Evolutionary conservation across 2,329 filamentous ascomycete species (phyloP).

Genomic region (Arthrobotrys pseudoclavata): DNA sequence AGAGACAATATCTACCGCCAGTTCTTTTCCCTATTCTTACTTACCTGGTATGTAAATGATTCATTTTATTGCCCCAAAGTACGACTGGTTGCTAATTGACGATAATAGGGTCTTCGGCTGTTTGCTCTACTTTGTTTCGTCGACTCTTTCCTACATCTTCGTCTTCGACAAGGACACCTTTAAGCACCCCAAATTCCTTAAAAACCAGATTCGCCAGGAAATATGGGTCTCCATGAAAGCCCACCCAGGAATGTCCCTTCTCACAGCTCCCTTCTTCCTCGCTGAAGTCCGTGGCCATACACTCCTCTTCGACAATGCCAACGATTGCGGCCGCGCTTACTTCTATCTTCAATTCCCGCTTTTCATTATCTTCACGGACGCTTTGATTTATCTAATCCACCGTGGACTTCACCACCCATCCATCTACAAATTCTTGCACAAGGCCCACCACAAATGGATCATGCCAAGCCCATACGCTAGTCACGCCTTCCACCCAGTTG

Average conservation of each 20-base stretch:
- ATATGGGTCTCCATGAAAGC: constrained; percentile 82
- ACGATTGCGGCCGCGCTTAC: constrained; percentile 82
- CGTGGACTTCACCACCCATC: constrained; percentile 83
- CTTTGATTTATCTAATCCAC: constrained; percentile 92
- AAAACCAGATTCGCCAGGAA: constrained; percentile 89
- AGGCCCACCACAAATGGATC: constrained; percentile 99
- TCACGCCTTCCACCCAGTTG: constrained; percentile 93
- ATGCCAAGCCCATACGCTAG: constrained; percentile 95
- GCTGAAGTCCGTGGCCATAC: constrained; percentile 85
- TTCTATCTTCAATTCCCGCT: constrained; percentile 85
- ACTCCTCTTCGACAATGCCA: constrained; percentile 85
- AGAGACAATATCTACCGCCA: constrained; percentile 85
- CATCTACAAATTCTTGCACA: constrained; percentile 91
- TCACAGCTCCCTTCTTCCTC: constrained; percentile 85
- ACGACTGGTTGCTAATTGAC: constrained; percentile 49
- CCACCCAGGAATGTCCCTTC: constrained; percentile 84
- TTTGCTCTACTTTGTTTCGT: constrained; percentile 85
- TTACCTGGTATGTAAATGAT: constrained; percentile 79
- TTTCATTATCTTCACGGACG: constrained; percentile 90
- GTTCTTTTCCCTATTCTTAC: constrained; percentile 79
- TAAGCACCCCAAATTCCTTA: constrained; percentile 92
- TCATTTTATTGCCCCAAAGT: not conserved
- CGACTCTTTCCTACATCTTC: constrained; percentile 85
- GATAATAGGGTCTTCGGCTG: constrained; percentile 82
- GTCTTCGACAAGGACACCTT: constrained; percentile 92